phyloP scores from a whole-genome alignment of 169 alveolate genomes.

The Ichthyophthirius multifiliis region DNA sequence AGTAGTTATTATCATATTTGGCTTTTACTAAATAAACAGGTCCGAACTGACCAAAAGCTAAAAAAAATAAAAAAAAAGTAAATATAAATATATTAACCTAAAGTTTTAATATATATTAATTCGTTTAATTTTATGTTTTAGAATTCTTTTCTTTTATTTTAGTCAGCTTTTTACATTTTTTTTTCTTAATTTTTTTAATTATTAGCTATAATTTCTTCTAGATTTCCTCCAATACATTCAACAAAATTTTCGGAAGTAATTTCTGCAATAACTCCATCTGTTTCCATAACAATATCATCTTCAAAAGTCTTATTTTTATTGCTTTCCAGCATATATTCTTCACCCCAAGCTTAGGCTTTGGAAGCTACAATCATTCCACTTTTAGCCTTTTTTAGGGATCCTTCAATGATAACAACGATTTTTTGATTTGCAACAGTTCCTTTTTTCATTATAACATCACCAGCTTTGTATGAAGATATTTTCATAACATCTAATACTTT shows the following conservation, averaged over 20 bases:
- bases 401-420: slow-evolving; percentile 43
- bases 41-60: slow-evolving; percentile 43
- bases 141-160: slow-evolving; percentile 15
- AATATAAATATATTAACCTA: not conserved
- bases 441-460: slow-evolving; percentile 38
- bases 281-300: slow-evolving; percentile 43
- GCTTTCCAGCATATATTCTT: slow-evolving; percentile 32
- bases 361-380: slow-evolving; percentile 28
- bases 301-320: slow-evolving; percentile 31
- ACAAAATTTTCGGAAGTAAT: slow-evolving; percentile 32
- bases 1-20: slow-evolving; percentile 10
- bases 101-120: too few species aligned
- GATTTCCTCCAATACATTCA: slow-evolving; percentile 32
- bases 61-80: too few species aligned
- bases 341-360: slow-evolving; percentile 38
- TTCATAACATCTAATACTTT: slow-evolving; percentile 42
- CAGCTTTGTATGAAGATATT: slow-evolving; percentile 34
- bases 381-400: slow-evolving; percentile 28
- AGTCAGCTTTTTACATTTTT: slow-evolving; percentile 18
- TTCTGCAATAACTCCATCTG: slow-evolving; percentile 49
- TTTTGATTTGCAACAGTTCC: slow-evolving; percentile 39
- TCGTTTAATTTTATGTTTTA: too few species aligned
- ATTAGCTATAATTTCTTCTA: slow-evolving; percentile 29
- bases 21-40: slow-evolving; percentile 46
- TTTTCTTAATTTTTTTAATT: slow-evolving; percentile 23